Conservation (phyloP, 108 stramenopile genomes). For the Seminavis robusta region DNA sequence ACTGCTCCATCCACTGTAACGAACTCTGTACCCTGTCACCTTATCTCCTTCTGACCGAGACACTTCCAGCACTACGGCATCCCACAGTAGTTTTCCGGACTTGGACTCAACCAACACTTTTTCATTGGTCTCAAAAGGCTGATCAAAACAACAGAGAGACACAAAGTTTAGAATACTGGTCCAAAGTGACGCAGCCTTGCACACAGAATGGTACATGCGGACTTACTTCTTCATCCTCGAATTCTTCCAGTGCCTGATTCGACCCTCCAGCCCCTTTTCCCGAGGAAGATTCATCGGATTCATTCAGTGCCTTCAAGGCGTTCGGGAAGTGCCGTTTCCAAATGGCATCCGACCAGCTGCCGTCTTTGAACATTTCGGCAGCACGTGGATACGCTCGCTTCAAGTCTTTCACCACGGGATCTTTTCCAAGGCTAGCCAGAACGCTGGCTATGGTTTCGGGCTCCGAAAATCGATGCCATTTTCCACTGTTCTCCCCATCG, state of each 20-base stretch:
- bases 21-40: constrained; percentile 60
- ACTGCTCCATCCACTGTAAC: constrained; percentile 78
- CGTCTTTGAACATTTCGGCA: constrained; percentile 31
- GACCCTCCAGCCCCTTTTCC: neutral
- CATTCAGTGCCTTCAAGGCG: neutral
- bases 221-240: constrained; percentile 6
- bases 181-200: neutral
- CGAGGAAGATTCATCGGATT: neutral
- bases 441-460: constrained; percentile 77
- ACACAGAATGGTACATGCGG: neutral
- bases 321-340: constrained; percentile 41
- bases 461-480: constrained; percentile 58
- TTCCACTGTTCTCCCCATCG: neutral
- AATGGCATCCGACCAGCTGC: constrained; percentile 57
- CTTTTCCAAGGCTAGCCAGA: constrained; percentile 67
- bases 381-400: constrained; percentile 59
- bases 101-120: constrained; percentile 73
- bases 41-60: constrained; percentile 31
- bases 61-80: constrained; percentile 58
- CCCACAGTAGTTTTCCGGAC: constrained; percentile 59
- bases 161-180: neutral
- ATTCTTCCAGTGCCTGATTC: neutral
- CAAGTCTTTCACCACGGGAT: constrained; percentile 48
- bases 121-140: constrained; percentile 58
- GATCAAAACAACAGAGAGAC: neutral